Evolutionary conservation across 805 yeast species (phyloP).

Genomic region (Candida nonsorbophila): DNA sequence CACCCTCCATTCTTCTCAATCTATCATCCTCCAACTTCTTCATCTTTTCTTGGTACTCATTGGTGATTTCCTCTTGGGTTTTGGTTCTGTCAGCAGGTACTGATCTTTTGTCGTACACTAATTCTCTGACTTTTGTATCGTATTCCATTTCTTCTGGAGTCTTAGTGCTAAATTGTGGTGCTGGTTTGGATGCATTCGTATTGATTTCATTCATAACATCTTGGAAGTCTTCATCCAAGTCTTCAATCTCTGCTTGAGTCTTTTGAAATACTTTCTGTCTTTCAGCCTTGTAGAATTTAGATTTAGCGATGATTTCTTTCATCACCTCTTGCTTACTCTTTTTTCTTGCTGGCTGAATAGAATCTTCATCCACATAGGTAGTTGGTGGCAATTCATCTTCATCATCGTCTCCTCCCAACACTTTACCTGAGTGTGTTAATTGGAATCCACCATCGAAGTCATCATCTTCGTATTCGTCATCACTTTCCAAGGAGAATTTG

Average conservation of each 20-base stretch:
- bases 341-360: constrained; percentile 44
- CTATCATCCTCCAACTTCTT: constrained; percentile 64
- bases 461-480: constrained; percentile 64
- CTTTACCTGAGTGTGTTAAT: constrained; percentile 77
- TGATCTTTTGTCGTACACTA: constrained; percentile 67
- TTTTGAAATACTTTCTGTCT: constrained; percentile 63
- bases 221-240: constrained; percentile 68
- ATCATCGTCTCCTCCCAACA: constrained; percentile 52
- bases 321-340: constrained; percentile 81
- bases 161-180: constrained; percentile 21
- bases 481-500: constrained; percentile 51
- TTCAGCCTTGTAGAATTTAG: constrained; percentile 71
- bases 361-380: constrained; percentile 36
- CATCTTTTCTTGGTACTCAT: constrained; percentile 56
- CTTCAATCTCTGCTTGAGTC: constrained; percentile 55
- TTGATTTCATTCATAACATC: constrained; percentile 57
- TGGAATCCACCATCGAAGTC: constrained; percentile 40
- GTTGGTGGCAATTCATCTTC: constrained; percentile 33
- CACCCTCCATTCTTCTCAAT: constrained; percentile 70
- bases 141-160: constrained; percentile 46
- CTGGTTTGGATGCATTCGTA: constrained; percentile 11
- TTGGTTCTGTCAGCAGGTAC: constrained; percentile 80
- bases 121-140: constrained; percentile 61
- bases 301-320: constrained; percentile 80
- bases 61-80: constrained; percentile 63